Evolutionary conservation across 2,329 filamentous ascomycete species (phyloP).

Genomic region (Sphaerostilbella broomeana): DNA sequence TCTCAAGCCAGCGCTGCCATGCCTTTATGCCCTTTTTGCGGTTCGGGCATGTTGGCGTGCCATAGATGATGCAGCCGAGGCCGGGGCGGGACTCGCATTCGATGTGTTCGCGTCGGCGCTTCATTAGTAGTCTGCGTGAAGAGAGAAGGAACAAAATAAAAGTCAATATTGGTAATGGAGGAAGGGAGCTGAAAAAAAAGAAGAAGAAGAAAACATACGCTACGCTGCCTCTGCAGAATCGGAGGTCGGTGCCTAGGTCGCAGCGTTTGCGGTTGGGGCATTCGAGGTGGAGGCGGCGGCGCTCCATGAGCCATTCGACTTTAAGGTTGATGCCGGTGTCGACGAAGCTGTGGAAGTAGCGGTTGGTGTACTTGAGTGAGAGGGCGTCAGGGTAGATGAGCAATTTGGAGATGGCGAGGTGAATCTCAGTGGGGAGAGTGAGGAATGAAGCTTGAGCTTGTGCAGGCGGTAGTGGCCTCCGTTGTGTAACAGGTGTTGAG

Average conservation of each 20-base stretch:
- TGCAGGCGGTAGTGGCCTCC: not conserved
- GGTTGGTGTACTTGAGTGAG: constrained; percentile 60
- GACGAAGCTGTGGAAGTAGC: constrained; percentile 57
- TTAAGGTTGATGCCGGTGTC: constrained; percentile 60
- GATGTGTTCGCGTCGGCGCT: constrained; percentile 50
- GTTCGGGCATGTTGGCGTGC: constrained; percentile 42
- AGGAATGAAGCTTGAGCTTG: constrained; percentile 27
- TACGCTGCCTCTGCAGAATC: constrained; percentile 55
- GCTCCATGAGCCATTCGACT: constrained; percentile 61
- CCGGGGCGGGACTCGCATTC: constrained; percentile 54
- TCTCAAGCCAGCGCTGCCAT: constrained; percentile 39
- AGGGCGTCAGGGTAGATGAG: constrained; percentile 66
- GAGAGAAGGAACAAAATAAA: too few species aligned
- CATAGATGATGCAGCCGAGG: constrained; percentile 49
- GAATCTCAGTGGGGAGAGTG: constrained; percentile 59
- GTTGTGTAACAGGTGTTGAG: not conserved
- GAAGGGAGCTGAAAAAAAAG: not conserved
- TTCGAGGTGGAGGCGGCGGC: constrained; percentile 56
- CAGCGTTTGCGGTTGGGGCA: constrained; percentile 55
- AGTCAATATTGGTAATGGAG: too few species aligned
- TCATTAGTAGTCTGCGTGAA: constrained; percentile 48
- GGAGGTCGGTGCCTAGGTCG: constrained; percentile 51
- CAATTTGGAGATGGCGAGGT: constrained; percentile 52
- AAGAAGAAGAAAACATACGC: constrained; percentile 34
- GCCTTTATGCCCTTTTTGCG: constrained; percentile 38